Conservation (phyloP, 139 green algal species). For the Tetratostichococcus sp. region DNA sequence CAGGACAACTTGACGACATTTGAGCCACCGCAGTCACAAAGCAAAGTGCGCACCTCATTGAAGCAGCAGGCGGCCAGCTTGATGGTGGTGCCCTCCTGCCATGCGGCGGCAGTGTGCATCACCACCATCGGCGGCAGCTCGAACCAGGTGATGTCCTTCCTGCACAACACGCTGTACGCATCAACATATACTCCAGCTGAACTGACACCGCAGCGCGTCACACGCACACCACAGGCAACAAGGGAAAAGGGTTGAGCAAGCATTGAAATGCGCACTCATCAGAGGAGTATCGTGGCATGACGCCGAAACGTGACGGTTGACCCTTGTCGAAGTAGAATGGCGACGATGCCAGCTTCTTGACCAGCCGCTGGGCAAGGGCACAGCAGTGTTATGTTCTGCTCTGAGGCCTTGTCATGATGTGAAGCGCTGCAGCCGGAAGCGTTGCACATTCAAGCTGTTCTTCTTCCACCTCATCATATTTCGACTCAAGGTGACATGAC, state of each 20-base stretch:
- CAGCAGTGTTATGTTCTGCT: too few relatives aligned
- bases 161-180: too few relatives aligned
- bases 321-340: constrained; percentile 48
- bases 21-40: neutral
- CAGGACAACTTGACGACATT: too few relatives aligned
- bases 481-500: too few relatives aligned
- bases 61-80: constrained; percentile 27
- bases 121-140: constrained; percentile 29
- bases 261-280: constrained; percentile 1
- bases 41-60: constrained; percentile 13
- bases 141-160: constrained; percentile 62
- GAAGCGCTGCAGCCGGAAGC: too few relatives aligned
- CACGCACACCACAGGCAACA: too few relatives aligned
- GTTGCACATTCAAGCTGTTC: too few relatives aligned
- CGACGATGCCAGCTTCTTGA: constrained; percentile 44
- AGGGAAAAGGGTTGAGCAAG: too few relatives aligned
- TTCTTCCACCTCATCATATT: too few relatives aligned
- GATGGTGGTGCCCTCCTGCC: constrained; percentile 43
- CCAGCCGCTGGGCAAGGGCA: constrained; percentile 67
- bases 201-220: too few relatives aligned
- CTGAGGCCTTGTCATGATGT: too few relatives aligned
- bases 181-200: too few relatives aligned
- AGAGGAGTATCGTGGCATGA: constrained; percentile 37
- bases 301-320: constrained; percentile 39
- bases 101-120: constrained; percentile 48